Evolutionary conservation across 495 filamentous ascomycete species (phyloP), one percentile per base, ranked within the genome.

Genomic region (Aspergillus cristatus): DNA sequence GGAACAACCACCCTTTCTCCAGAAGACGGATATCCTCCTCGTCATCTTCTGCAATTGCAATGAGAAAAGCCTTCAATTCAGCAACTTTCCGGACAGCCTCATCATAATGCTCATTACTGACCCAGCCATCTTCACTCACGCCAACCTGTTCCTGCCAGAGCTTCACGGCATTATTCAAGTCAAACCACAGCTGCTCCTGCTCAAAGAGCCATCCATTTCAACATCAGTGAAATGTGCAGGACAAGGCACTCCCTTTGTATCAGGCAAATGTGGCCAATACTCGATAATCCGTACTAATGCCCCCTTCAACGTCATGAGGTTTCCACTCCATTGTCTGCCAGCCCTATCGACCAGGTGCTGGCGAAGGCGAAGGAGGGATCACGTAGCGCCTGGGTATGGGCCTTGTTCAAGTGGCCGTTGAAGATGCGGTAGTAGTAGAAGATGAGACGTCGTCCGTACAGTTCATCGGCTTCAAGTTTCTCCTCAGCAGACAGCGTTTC

Each of bases 361-460:
- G n/a, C 42, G 37, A 25, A 32, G 42, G 14, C 24, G 17, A 3
- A 40, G 26, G 13, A 40, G 8, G 6, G 42, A 16, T 45, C 37
- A 18, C 42, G 42, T 8, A 45, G 37, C 15, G 15, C 24, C 18
- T 40, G 31, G 15, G 40, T 31, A 32, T 45, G 42, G 4, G 37
- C 25, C 18, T 37, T 46, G 34, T 40, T 46, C 14, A 26, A 24
- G 25, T 40, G 32, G 34, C 43, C 43, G 18, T 46, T 46, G 32
- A 45, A 40, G 12, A 40, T 39, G 10, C 31, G 36, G 46, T 56
- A 56, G 14, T 34, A 32, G 18, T 47, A 45, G 41, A 45, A 53
- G 12, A 56, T 37, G 11, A 56, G 37, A 14, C 53, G 46, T 14
- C 42, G 40, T 7, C 46, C 49, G 36, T 53, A 34, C 17, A 53